phyloP scores from a whole-genome alignment of 2,329 filamentous ascomycete species.

The Harringtonia lauricola region DNA sequence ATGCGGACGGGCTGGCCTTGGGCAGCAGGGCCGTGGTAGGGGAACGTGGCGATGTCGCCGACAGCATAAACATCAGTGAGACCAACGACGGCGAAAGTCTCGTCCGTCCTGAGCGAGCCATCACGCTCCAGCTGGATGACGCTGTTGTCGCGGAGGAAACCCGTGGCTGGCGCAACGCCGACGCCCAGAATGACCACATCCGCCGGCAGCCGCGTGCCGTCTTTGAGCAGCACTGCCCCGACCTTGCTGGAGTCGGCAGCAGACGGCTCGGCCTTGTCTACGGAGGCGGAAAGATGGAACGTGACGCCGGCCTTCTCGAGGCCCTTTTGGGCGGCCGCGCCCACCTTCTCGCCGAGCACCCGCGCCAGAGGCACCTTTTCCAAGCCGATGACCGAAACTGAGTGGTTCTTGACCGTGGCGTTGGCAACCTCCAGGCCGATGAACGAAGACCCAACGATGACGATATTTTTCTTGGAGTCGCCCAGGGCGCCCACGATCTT shows the following conservation, averaged over 20 bases:
- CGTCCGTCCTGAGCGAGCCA: constrained; percentile 74
- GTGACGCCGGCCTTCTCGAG: constrained; percentile 82
- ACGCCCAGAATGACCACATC: constrained; percentile 89
- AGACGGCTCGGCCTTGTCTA: constrained; percentile 73
- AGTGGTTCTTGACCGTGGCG: constrained; percentile 66
- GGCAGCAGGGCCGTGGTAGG: constrained; percentile 82
- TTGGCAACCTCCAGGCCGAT: constrained; percentile 98
- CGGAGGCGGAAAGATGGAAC: constrained; percentile 70
- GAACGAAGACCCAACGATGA: constrained; percentile 86
- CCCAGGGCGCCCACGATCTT: constrained; percentile 71
- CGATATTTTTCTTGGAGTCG: constrained; percentile 71
- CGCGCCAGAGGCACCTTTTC: constrained; percentile 75
- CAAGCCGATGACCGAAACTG: constrained; percentile 81
- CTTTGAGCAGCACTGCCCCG: constrained; percentile 71
- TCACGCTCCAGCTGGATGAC: constrained; percentile 65
- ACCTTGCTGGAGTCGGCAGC: constrained; percentile 57
- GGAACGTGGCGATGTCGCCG: constrained; percentile 90
- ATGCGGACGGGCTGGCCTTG: constrained; percentile 66
- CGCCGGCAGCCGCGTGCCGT: constrained; percentile 72
- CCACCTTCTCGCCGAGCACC: constrained; percentile 73
- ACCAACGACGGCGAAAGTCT: constrained; percentile 65
- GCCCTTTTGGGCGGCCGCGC: constrained; percentile 65
- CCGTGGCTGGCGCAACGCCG: constrained; percentile 76
- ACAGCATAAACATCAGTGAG: constrained; percentile 81
- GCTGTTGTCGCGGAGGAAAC: constrained; percentile 65